Evolutionary conservation across 2,329 filamentous ascomycete species (phyloP).

Genomic region (Talaromyces albobiverticillius): DNA sequence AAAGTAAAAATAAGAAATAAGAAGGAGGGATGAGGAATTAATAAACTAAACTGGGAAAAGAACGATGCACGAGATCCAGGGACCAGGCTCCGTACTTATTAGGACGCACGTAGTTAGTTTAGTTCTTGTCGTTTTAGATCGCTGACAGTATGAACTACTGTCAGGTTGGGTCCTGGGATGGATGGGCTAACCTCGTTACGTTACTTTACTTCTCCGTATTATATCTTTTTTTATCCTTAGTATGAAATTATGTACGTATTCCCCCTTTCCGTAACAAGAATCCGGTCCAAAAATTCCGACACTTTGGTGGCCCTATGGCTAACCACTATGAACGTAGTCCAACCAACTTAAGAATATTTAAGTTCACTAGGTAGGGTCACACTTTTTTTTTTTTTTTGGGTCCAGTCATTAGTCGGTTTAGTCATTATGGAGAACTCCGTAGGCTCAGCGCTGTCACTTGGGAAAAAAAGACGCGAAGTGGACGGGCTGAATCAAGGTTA

Average conservation of each 20-base stretch:
- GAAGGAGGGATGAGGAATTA: neutral
- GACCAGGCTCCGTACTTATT: constrained; percentile 6
- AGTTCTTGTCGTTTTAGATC: constrained; percentile 4
- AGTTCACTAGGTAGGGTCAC: neutral
- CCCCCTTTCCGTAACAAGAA: neutral
- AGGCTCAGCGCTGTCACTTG: neutral
- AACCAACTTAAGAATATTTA: neutral
- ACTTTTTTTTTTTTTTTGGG: neutral
- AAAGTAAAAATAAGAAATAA: neutral
- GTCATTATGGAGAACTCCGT: neutral
- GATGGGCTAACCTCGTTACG: too few relatives aligned
- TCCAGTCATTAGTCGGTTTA: neutral
- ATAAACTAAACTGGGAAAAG: neutral
- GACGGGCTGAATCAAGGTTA: constrained; percentile 11
- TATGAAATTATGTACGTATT: too few relatives aligned
- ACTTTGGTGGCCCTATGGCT: constrained; percentile 4
- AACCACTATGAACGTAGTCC: neutral
- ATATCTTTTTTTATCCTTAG: too few relatives aligned
- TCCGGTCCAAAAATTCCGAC: constrained; percentile 12
- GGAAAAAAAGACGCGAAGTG: constrained; percentile 1
- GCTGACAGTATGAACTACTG: neutral
- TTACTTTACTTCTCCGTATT: too few relatives aligned
- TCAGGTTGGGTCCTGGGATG: too few relatives aligned
- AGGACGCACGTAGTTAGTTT: neutral
- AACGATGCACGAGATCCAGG: constrained; percentile 3